Evolutionary conservation across 2,329 filamentous ascomycete species (phyloP), one percentile per base, ranked within the genome.

Genomic region (Colletotrichum limetticola): DNA sequence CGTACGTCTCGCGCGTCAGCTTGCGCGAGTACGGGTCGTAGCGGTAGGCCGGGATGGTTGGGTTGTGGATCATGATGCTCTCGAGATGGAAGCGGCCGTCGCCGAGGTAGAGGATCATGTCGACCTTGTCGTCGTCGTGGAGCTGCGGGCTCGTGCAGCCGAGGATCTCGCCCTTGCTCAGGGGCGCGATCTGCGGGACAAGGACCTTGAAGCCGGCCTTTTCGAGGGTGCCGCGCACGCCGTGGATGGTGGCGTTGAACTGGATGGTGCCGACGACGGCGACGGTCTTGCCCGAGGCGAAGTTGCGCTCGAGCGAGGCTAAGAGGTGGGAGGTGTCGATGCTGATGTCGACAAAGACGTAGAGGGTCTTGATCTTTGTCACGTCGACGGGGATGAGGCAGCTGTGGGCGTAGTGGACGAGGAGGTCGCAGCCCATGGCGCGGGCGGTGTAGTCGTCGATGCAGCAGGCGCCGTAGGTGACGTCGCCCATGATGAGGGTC

Each of bases 21-120:
- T 94, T 95, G 62, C 96, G 91, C 12, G 95, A 97, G 84, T 99
- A 99, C 0, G 97, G 97, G 80, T 99, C 97, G 82, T 99, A 99
- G 75, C 97, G 91, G 84, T 98, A 99, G 2, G 97, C 96, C 0
- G 96, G 94, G 46, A 98, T 90, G 5, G 87, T 84, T 0, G 97
- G 97, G 83, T 99, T 99, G 80, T 98, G 97, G 76, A 99, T 99
- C 96, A 99, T 99, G 79, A 97, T 96, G 79, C 94, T 97, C 83
- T 99, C 97, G 56, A 99, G 92, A 81, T 99, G 97, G 86, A 98
- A 98, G 72, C 95, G 91, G 14, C 95, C 95, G 79, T 98, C 95
- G 59, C 95, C 95, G 16, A 98, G 90, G 81, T 98, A 98, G 1
- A 98, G 86, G 58, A 98, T 92, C 75, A 95, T 83, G 79, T 97